Percentiles rank a stretch among this genome's conserved stretches.
These are phyloP conservation scores for Nicotiana noctiflora DNA, from an alignment of 257 asterid genomes.

Conservation along the genomic window DNA sequence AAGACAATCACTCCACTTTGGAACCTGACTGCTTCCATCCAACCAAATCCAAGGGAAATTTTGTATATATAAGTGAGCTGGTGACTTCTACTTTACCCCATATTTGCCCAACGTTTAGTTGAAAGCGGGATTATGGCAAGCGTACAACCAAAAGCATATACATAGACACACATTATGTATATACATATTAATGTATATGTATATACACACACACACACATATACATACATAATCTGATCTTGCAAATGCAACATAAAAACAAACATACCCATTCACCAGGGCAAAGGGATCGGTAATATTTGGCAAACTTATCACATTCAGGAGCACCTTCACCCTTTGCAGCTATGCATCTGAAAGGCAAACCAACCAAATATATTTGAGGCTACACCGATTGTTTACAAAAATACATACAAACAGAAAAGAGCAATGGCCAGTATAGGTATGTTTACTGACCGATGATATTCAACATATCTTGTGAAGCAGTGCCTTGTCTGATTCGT, in stretches of 20 bases:
- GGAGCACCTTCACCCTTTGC: slow-evolving; percentile 92
- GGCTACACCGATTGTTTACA: not conserved
- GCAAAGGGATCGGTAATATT: slow-evolving; percentile 87
- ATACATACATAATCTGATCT: not conserved
- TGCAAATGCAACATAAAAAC: not conserved
- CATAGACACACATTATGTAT: not conserved
- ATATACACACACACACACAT: not conserved
- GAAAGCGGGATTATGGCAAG: no score
- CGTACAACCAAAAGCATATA: not conserved
- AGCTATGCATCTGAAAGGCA: slow-evolving; percentile 61
- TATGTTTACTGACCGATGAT: slow-evolving; percentile 56
- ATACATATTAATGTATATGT: not conserved
- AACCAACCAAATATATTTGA: slow-evolving; percentile 1
- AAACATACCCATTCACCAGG: slow-evolving; percentile 94
- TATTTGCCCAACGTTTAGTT: no score
- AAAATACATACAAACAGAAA: not conserved
- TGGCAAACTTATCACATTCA: slow-evolving; percentile 90
- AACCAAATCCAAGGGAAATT: not conserved
- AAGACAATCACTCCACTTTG: not conserved
- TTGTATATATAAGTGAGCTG: no score
- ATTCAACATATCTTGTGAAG: slow-evolving; percentile 88
- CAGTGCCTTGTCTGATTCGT: slow-evolving; percentile 96
- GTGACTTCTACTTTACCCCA: not conserved
- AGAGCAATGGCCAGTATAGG: not conserved
- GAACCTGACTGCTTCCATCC: not conserved